These are phyloP conservation scores for Nadsonia commutata DNA, from an alignment of 1,139 yeast genomes.

Conservation along the genomic window DNA sequence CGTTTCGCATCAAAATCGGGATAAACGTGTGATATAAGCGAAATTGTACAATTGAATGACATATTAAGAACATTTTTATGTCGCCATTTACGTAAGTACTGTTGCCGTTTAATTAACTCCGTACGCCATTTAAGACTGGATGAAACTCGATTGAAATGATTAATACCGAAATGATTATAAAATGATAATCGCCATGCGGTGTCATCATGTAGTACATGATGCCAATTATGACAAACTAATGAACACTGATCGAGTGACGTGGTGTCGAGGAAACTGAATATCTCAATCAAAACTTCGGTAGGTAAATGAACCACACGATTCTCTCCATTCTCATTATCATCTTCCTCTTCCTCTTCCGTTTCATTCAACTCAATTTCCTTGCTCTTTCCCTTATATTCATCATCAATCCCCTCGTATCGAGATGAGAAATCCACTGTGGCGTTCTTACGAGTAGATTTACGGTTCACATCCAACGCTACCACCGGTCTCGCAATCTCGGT, in stretches of 20 bases:
- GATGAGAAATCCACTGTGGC: too few species aligned
- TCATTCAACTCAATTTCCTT: too few species aligned
- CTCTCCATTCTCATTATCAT: neutral
- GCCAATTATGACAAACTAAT: slow-evolving; percentile 22
- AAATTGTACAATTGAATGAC: slow-evolving; percentile 17
- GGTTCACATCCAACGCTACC: too few species aligned
- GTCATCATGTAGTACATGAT: slow-evolving; percentile 18
- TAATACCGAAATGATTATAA: slow-evolving; percentile 11
- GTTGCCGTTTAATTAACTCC: slow-evolving; percentile 18
- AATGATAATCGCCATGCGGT: slow-evolving; percentile 22
- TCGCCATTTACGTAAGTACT: slow-evolving; percentile 19
- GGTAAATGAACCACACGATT: slow-evolving; percentile 13
- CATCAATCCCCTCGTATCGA: too few species aligned
- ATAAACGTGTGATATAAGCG: slow-evolving; percentile 15
- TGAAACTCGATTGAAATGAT: slow-evolving; percentile 17
- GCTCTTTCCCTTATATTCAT: too few species aligned
- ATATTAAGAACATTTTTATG: slow-evolving; percentile 17
- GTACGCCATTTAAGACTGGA: slow-evolving; percentile 19
- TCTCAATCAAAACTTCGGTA: slow-evolving; percentile 24
- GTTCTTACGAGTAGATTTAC: too few species aligned
- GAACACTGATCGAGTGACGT: slow-evolving; percentile 19
- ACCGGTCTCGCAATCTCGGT: too few species aligned
- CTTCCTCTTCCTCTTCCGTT: too few species aligned
- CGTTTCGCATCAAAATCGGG: slow-evolving; percentile 18
- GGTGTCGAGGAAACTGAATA: slow-evolving; percentile 19